These are phyloP conservation scores for Exophiala calicioides DNA, from an alignment of 2,329 filamentous ascomycete genomes.

Conservation along the genomic window DNA sequence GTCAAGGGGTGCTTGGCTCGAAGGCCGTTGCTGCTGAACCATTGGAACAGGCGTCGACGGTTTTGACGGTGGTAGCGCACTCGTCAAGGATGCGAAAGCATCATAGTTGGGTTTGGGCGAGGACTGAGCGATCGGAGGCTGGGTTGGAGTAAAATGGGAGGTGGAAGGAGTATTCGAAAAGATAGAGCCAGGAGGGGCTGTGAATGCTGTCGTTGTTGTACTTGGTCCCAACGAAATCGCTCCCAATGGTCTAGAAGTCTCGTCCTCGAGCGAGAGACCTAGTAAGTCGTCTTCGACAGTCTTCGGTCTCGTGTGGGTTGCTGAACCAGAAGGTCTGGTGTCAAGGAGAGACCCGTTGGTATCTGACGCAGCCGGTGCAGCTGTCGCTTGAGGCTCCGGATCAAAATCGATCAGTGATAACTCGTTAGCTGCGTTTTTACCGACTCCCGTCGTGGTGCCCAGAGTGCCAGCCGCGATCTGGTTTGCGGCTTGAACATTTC, in stretches of 20 bases:
- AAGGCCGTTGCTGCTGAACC: constrained; percentile 40
- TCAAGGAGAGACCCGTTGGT: constrained; percentile 39
- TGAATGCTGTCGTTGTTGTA: constrained; percentile 44
- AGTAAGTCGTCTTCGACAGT: constrained; percentile 87
- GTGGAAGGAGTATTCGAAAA: constrained; percentile 17
- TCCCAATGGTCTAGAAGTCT: constrained; percentile 71
- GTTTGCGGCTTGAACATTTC: constrained; percentile 79
- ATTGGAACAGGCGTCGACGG: constrained; percentile 52
- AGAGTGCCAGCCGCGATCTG: constrained; percentile 81
- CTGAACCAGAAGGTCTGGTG: constrained; percentile 47
- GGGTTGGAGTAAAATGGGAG: constrained; percentile 28
- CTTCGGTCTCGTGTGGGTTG: constrained; percentile 54
- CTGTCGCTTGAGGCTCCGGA: constrained; percentile 50
- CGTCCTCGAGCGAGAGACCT: constrained; percentile 77
- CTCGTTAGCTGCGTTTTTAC: constrained; percentile 71
- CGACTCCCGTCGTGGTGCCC: constrained; percentile 64
- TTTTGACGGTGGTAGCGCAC: constrained; percentile 50
- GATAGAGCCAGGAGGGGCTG: constrained; percentile 21
- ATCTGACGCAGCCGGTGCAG: constrained; percentile 36
- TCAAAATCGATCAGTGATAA: constrained; percentile 91
- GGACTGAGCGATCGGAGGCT: constrained; percentile 44
- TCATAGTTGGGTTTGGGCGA: constrained; percentile 57
- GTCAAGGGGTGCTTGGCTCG: constrained; percentile 50
- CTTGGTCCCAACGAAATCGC: constrained; percentile 81
- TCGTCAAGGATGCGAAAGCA: constrained; percentile 56